phyloP scores from a whole-genome alignment of 2,329 filamentous ascomycete species.

The Neofusicoccum umdonicola region DNA sequence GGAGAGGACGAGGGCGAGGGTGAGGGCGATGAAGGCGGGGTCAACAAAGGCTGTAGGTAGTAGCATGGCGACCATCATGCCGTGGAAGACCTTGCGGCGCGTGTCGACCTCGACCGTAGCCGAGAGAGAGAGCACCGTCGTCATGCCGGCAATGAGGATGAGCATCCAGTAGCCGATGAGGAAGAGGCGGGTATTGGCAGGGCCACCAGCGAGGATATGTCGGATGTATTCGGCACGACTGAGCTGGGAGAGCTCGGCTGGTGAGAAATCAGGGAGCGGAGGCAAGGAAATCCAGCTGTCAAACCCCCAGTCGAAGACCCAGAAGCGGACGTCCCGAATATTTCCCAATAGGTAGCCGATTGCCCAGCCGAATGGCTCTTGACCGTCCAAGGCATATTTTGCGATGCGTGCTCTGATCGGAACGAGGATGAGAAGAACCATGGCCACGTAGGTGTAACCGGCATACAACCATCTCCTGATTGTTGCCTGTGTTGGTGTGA shows the following conservation, averaged over 20 bases:
- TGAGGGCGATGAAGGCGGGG: constrained; percentile 76
- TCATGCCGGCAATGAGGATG: constrained; percentile 69
- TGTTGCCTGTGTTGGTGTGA: constrained; percentile 76
- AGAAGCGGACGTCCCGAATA: constrained; percentile 66
- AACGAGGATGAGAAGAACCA: constrained; percentile 64
- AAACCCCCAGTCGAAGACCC: constrained; percentile 66
- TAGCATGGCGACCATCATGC: constrained; percentile 97
- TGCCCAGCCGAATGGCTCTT: constrained; percentile 90
- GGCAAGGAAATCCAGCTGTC: constrained; percentile 76
- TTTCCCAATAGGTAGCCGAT: constrained; percentile 86
- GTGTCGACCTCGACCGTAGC: constrained; percentile 88
- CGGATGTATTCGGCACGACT: constrained; percentile 61
- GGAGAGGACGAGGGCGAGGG: constrained; percentile 74
- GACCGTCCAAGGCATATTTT: constrained; percentile 62
- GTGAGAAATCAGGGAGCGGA: constrained; percentile 34
- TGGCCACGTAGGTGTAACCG: constrained; percentile 68
- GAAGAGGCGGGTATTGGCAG: constrained; percentile 77
- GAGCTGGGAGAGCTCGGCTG: constrained; percentile 18
- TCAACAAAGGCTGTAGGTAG: constrained; percentile 84
- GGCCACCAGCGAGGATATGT: constrained; percentile 60
- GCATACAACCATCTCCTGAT: constrained; percentile 83
- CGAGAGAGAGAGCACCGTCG: constrained; percentile 68
- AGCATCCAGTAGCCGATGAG: constrained; percentile 70
- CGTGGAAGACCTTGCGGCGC: constrained; percentile 93
- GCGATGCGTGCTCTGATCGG: constrained; percentile 71